Conservation (phyloP, 257 asterid species). For the Jasminum sambac region DNA sequence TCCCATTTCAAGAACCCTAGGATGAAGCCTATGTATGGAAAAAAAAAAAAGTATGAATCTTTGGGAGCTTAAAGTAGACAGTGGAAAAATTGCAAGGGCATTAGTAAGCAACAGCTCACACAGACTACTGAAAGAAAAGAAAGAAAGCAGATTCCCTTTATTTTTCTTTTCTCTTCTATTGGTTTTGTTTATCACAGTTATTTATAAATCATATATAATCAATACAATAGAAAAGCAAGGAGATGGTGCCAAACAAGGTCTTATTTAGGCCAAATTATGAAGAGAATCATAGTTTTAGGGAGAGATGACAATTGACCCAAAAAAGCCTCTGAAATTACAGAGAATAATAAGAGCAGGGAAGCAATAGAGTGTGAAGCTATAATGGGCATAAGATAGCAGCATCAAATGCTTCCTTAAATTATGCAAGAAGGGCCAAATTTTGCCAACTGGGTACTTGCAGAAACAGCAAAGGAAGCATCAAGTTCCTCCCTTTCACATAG, state of each 20-base stretch:
- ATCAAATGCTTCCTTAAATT: constrained; percentile 58
- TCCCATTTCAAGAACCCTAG: constrained; percentile 46
- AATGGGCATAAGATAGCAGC: constrained; percentile 50
- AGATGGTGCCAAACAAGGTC: constrained; percentile 22
- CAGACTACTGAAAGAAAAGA: constrained; percentile 45
- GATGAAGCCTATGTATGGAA: constrained; percentile 49
- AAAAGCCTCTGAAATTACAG: constrained; percentile 42
- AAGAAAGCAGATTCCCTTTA: constrained; percentile 84
- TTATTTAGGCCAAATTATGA: constrained; percentile 25
- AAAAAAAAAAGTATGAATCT: constrained; percentile 63
- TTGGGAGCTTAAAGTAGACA: constrained; percentile 66
- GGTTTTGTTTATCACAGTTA: constrained; percentile 4
- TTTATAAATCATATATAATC: not conserved
- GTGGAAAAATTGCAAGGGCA: constrained; percentile 44
- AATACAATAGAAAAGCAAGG: not conserved
- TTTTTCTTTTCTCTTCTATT: constrained; percentile 24
- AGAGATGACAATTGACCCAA: constrained; percentile 43
- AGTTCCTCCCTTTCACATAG: constrained; percentile 22
- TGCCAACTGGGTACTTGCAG: constrained; percentile 63
- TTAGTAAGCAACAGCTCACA: constrained; percentile 66
- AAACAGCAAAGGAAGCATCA: constrained; percentile 51
- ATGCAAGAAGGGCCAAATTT: constrained; percentile 39
- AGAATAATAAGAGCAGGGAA: constrained; percentile 36
- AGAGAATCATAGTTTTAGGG: constrained; percentile 50
- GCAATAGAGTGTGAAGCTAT: constrained; percentile 26